A percentile compares a stretch with the other conserved stretches of the same genome.
phyloP scores from a whole-genome alignment of 1,139 yeast genomes.

The Fermentozyma sake region DNA sequence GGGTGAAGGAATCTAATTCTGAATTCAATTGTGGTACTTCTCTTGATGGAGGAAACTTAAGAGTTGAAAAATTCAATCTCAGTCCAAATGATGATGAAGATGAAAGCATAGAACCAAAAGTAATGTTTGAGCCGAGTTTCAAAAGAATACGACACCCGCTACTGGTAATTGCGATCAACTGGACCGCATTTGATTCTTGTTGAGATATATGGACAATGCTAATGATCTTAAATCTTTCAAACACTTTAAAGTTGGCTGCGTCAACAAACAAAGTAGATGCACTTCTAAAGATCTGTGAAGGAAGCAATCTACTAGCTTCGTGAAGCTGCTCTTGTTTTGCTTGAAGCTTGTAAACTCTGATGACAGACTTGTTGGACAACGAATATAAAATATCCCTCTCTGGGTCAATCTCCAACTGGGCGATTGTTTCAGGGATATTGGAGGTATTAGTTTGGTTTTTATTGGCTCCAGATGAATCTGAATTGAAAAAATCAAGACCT shows the following conservation, averaged over 20 bases:
- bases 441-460: slow-evolving; percentile 4
- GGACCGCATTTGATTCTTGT: slow-evolving; percentile 65
- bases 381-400: slow-evolving; percentile 76
- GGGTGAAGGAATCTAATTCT: slow-evolving; percentile 42
- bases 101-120: slow-evolving; percentile 26
- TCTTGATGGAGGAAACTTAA: slow-evolving; percentile 75
- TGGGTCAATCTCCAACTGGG: slow-evolving; percentile 69
- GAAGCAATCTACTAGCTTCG: slow-evolving; percentile 39
- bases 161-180: slow-evolving; percentile 78
- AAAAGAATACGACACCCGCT: slow-evolving; percentile 79
- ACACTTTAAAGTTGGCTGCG: slow-evolving; percentile 37
- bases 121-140: slow-evolving; percentile 37
- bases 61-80: slow-evolving; percentile 40
- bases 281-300: slow-evolving; percentile 49
- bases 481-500: slow-evolving; percentile 38
- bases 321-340: slow-evolving; percentile 33
- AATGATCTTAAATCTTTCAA: slow-evolving; percentile 51
- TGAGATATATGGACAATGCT: slow-evolving; percentile 60
- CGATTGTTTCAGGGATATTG: slow-evolving; percentile 50
- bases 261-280: slow-evolving; percentile 54
- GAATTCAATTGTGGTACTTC: slow-evolving; percentile 53
- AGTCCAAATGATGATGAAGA: slow-evolving; percentile 13
- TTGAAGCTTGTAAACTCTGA: slow-evolving; percentile 67
- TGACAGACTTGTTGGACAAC: slow-evolving; percentile 75
- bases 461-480: slow-evolving; percentile 11